Evolutionary conservation across 106 monocot genomes (phyloP).

Genomic region (Gastrodia elata): DNA sequence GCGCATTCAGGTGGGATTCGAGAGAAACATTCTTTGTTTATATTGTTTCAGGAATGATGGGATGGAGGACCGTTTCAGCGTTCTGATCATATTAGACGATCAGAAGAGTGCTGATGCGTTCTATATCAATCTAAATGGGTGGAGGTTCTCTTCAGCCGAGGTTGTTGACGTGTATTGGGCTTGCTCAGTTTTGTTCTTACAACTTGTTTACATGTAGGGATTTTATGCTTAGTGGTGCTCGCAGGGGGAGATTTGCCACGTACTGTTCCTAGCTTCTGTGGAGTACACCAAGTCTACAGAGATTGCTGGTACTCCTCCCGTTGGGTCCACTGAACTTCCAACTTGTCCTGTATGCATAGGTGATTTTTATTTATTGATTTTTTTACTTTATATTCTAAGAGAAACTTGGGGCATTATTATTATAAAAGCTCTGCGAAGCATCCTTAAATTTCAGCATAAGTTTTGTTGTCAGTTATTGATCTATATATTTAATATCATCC

Average conservation of each 20-base stretch:
- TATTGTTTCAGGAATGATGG: conserved; percentile 59
- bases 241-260: conserved; percentile 84
- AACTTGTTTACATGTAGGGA: not conserved
- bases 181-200: not conserved
- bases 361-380: conserved; percentile 15
- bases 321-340: conserved; percentile 69
- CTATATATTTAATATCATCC: not conserved
- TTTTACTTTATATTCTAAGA: not conserved
- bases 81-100: conserved; percentile 61
- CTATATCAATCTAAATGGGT: conserved; percentile 71
- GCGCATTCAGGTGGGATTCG: not conserved
- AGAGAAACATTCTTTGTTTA: not conserved
- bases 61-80: conserved; percentile 78
- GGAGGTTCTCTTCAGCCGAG: conserved; percentile 64
- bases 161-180: conserved; percentile 14
- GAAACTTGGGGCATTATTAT: not conserved
- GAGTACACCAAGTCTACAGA: conserved; percentile 58
- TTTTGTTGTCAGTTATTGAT: not conserved
- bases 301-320: conserved; percentile 43
- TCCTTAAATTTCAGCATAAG: not conserved
- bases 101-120: conserved; percentile 76
- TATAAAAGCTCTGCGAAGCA: not conserved
- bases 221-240: not conserved
- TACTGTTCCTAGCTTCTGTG: conserved; percentile 53
- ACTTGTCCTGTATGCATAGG: conserved; percentile 90